Base-by-base conservation (phyloP, 352 stramenopile species). In the Nothophytophthora sp. region DNA sequence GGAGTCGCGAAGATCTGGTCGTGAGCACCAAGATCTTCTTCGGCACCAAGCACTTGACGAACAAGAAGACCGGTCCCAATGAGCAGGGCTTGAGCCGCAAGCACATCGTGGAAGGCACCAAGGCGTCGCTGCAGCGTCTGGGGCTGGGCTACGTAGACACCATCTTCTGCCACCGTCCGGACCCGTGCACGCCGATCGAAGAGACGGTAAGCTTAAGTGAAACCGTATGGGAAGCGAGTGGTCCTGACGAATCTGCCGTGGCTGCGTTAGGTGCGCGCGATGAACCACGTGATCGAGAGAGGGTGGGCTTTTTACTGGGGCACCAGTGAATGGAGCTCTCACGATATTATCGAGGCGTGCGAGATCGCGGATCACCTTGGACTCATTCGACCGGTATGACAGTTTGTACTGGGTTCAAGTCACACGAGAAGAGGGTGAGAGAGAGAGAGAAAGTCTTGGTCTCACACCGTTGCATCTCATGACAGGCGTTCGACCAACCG, bases 21-120 rank as follows among this genome's bases (percentile, higher is more conserved):
- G 40, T 90, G 28, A 75, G 61, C 30, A 87, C 80, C 37, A 90
- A 90, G 48, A 77, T 90, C 60, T 82, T 75, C 46, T 69, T 81
- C 22, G 71, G 71, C 13, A 57, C 58, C 38, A 58, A 57, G 4
- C 37, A 50, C 23, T 48, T 46, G 11, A 51, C 40, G 10, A 40
- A 49, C 22, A 29, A 62, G 11, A 60, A 34, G 28, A 41, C 56
- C 4, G 46, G 44, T 0, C 68, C 62, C 0, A 81, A 78, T 30
- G 46, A 55, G 18, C 39, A 65, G 35, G 52, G 63, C 13, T 30
- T 71, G 24, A 81, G 57, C 45, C 50, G 65, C 29, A 76, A 75
- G 20, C 50, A 74, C 30, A 55, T 87, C 25, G 41, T 70, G 19
- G 62, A 79, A 55, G 67, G 69, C 29, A 53, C 71, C 24, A 73